Evolutionary conservation across 495 filamentous ascomycete genomes (phyloP).

Genomic region (Penicillium subrubescens): DNA sequence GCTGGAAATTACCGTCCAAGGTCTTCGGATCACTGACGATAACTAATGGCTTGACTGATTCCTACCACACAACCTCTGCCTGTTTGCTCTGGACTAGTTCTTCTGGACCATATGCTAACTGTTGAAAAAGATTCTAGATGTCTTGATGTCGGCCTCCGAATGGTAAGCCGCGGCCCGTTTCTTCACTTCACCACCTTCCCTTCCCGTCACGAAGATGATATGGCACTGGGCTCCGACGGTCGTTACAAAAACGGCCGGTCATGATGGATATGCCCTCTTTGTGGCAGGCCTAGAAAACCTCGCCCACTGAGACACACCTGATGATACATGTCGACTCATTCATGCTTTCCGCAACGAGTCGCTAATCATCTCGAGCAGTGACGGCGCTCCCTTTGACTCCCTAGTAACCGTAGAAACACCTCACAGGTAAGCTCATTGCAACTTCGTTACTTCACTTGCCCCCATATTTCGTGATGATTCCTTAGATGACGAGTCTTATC

Average conservation of each 20-base stretch:
- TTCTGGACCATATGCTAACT: slow-evolving; percentile 28
- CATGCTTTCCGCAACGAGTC: slow-evolving; percentile 26
- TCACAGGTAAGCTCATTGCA: slow-evolving; percentile 20
- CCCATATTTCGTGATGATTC: slow-evolving; percentile 49
- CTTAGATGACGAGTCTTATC: slow-evolving; percentile 67
- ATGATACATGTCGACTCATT: slow-evolving; percentile 24
- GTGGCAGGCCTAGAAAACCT: slow-evolving; percentile 99
- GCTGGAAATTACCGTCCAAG: slow-evolving; percentile 99
- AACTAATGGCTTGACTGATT: slow-evolving; percentile 90
- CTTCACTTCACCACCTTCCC: slow-evolving; percentile 12
- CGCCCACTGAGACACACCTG: slow-evolving; percentile 80
- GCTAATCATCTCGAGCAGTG: slow-evolving; percentile 36
- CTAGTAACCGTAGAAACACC: slow-evolving; percentile 18
- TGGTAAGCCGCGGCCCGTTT: slow-evolving; percentile 36
- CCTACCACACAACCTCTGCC: slow-evolving; percentile 12
- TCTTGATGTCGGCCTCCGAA: slow-evolving; percentile 5
- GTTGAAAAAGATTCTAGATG: slow-evolving; percentile 24
- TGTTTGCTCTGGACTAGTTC: slow-evolving; percentile 9
- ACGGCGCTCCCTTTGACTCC: neutral
- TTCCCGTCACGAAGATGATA: slow-evolving; percentile 75
- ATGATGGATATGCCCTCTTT: slow-evolving; percentile 90
- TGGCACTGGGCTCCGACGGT: slow-evolving; percentile 99
- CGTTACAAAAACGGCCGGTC: slow-evolving; percentile 49
- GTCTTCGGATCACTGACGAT: slow-evolving; percentile 73
- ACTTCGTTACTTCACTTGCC: slow-evolving; percentile 10